These are phyloP conservation scores for Jacaranda mimosifolia DNA, from an alignment of 257 asterid genomes.

Conservation along the genomic window DNA sequence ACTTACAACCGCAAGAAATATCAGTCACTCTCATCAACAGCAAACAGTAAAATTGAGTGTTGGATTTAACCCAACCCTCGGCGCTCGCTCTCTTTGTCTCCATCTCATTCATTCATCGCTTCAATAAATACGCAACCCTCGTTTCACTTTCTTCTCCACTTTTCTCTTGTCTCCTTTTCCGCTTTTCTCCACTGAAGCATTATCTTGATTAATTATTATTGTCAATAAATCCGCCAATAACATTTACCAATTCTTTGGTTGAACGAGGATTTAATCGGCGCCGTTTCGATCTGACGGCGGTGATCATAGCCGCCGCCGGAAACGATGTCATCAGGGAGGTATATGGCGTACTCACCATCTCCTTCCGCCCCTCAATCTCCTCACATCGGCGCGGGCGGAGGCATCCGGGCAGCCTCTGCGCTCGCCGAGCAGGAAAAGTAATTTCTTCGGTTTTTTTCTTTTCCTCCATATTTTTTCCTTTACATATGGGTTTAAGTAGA, in stretches of 20 bases:
- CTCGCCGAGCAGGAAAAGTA: constrained; percentile 64
- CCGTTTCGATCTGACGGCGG: constrained; percentile 45
- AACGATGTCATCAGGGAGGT: constrained; percentile 72
- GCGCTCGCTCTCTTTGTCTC: background rate
- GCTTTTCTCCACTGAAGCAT: constrained; percentile 47
- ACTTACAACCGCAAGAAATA: no score
- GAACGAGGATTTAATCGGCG: constrained; percentile 14
- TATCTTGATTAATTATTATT: constrained; percentile 5
- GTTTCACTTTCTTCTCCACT: background rate
- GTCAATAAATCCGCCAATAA: background rate
- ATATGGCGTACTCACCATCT: constrained; percentile 73
- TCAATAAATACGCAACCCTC: constrained; percentile 31
- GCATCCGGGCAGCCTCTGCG: constrained; percentile 46
- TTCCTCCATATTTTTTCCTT: background rate
- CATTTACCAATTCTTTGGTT: background rate
- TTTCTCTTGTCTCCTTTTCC: no score
- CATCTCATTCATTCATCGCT: background rate
- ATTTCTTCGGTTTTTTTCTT: background rate
- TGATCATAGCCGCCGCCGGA: constrained; percentile 39
- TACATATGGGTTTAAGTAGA: background rate
- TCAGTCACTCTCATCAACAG: background rate
- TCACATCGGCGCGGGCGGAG: constrained; percentile 48
- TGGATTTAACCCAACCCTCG: background rate
- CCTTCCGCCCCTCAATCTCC: constrained; percentile 69
- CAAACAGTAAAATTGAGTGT: background rate